Conservation (phyloP, 2,329 filamentous ascomycete genomes). For the Cordyceps tenuipes region DNA sequence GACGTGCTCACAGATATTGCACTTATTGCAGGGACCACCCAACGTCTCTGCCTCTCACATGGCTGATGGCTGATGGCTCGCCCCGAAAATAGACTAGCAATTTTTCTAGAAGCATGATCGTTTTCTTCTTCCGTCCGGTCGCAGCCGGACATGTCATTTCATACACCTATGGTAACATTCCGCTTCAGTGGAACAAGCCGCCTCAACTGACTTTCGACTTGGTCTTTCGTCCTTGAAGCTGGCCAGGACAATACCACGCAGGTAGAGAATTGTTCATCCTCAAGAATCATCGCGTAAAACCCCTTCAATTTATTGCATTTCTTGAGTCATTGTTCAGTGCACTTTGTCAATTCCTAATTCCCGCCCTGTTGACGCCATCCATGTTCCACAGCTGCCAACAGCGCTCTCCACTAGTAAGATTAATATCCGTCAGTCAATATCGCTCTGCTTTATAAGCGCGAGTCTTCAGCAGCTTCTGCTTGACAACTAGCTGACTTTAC, state of each 20-base stretch:
- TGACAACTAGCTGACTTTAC: not conserved
- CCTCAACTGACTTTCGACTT: not conserved
- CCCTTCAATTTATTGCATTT: no score
- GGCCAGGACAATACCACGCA: no score
- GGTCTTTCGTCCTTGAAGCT: no score
- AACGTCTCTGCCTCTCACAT: not conserved
- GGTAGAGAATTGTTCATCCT: no score
- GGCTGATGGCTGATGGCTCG: not conserved
- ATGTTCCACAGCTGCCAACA: not conserved
- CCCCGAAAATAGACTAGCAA: not conserved
- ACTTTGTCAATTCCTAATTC: no score
- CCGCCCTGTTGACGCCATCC: not conserved
- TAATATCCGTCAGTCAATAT: not conserved
- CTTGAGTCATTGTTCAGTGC: no score
- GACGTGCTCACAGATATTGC: conserved; percentile 8
- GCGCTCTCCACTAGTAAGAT: not conserved
- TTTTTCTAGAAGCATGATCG: not conserved
- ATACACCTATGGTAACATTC: not conserved
- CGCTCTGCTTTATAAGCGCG: not conserved
- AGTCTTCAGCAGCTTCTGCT: not conserved
- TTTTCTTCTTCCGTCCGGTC: not conserved
- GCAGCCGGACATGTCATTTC: not conserved
- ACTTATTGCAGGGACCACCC: not conserved
- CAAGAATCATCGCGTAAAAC: no score
- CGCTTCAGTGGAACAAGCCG: not conserved